Evolutionary conservation across 306 rosid species (phyloP), one percentile per base, ranked within the genome.

Genomic region (Dicorynia guianensis): DNA sequence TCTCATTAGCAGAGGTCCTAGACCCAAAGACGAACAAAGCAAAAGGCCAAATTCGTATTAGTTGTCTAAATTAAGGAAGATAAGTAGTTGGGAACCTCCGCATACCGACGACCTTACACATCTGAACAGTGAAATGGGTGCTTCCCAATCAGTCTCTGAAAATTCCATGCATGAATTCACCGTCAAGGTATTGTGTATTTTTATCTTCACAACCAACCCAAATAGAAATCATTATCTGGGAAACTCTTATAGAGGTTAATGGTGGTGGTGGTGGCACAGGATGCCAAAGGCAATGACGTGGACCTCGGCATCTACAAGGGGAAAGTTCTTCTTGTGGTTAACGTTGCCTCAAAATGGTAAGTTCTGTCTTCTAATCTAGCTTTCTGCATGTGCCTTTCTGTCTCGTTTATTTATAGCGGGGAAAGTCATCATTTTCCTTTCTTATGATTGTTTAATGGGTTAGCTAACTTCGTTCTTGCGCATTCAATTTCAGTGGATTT

Each of bases 261-360:
- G 63, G 60, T 15, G 6, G n/a, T 65, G 69, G 8, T 55, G 30
- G 30, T 78, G 47, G 39, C 17, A 77, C 85, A 95, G 99, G 97
- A 90, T 84, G 67, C 82, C 52, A 87, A 65, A 67, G 93, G 97
- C 57, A 86, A 72, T 53, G 97, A 87, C 11, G 96, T 95, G 69
- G 85, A 90, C 72, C 99, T 95, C 34, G 44, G 81, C 63, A 18
- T 17, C 54, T 95, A 85, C 86, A 87, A 77, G 49, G 99, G 99
- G 53, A 89, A 90, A 79, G 92, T 95, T 59, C 87, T 95, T 77
- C 93, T 95, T 58, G 84, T 95, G 36, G 82, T 95, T 63, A 95
- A 95, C 80, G 99, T 95, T 12, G 99, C 99, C 57, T 95, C 99
- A 64, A 90, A 92, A 90, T 95, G 99, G 99, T 95, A 46, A 25